Evolutionary conservation across 108 stramenopile genomes (phyloP).

Genomic region (Aurantiochytrium sp.): DNA sequence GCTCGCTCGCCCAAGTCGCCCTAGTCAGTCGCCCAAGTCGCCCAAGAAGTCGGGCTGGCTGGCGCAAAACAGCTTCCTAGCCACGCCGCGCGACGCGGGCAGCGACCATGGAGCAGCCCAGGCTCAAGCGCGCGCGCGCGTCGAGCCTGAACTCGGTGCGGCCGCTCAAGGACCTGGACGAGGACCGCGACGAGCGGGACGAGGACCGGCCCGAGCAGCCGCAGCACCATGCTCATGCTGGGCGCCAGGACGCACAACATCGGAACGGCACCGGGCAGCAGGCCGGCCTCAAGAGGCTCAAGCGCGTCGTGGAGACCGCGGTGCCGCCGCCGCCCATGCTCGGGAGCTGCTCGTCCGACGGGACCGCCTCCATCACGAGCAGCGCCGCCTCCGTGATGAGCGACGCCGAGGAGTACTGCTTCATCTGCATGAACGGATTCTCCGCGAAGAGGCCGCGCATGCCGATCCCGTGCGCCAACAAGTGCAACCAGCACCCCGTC

Average conservation of each 20-base stretch:
- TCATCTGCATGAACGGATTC: constrained; percentile 16
- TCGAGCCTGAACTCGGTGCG: too few relatives aligned
- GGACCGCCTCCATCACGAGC: not conserved
- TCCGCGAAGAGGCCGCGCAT: not conserved
- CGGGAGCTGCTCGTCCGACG: not conserved
- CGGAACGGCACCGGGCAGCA: not conserved
- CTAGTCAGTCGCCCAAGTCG: too few relatives aligned
- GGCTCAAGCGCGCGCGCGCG: too few relatives aligned
- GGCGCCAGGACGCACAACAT: not conserved
- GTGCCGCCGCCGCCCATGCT: not conserved
- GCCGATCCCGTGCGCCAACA: constrained; percentile 19
- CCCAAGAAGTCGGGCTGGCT: too few relatives aligned
- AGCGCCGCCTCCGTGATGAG: not conserved
- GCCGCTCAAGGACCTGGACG: too few relatives aligned
- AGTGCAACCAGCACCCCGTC: constrained; percentile 9
- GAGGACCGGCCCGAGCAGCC: not conserved
- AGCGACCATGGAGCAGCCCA: too few relatives aligned
- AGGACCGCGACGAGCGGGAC: not conserved
- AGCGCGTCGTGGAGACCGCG: not conserved
- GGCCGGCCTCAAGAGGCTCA: not conserved
- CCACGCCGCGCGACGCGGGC: too few relatives aligned
- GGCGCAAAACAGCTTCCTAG: too few relatives aligned
- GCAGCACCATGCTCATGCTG: not conserved
- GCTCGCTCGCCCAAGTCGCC: too few relatives aligned
- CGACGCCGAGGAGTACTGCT: constrained; percentile 21